Base-by-base conservation (phyloP, 495 filamentous ascomycete species). In the Penicillium ochrochloron region DNA sequence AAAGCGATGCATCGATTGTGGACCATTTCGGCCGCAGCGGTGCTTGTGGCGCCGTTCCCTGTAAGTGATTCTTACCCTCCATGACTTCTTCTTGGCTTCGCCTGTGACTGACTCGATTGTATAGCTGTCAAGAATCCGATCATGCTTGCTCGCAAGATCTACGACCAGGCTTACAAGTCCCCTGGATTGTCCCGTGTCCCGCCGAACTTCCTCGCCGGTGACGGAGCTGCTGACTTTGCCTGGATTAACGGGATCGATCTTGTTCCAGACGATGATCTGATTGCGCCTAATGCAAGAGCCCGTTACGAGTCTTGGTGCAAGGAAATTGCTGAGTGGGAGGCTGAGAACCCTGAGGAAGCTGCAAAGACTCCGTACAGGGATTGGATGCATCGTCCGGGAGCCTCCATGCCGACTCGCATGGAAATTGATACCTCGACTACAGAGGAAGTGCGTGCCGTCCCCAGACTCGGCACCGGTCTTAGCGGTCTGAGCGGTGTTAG, bases 121-220 rank as follows among this genome's bases (percentile, higher is more conserved):
- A 58, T 57, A 98, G 95, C 92, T 68, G 85, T 99, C 68, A 92
- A 90, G 71, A 98, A 99, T 73, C 95, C 95, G 3, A 94, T 98
- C 31, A 88, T 88, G 27, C 77, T 97, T 10, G 95, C 95, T 57
- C 91, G 94, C 46, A 75, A 89, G 17, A 86, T 99, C 48, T 88
- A 96, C 14, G 90, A 97, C 25, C 80, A 85, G 44, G 89, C 92
- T 31, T 88, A 83, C 48, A 82, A 84, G 60, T 85, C 88, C 4
- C 78, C 97, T 23, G 91, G 92, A 8, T 84, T 97, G 57, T 86
- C 89, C 55, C 89, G 96, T 34, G 92, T 99, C 11, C 94, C 96
- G 19, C 96, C 95, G 6, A 97, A 98, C 67, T 85, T 98, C 35
- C 84, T 99, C 3, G 90, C 94, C 19, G 93, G 91, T 37, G 77